Evolutionary conservation across 2,329 filamentous ascomycete genomes (phyloP).

Genomic region (Apiospora sp.): DNA sequence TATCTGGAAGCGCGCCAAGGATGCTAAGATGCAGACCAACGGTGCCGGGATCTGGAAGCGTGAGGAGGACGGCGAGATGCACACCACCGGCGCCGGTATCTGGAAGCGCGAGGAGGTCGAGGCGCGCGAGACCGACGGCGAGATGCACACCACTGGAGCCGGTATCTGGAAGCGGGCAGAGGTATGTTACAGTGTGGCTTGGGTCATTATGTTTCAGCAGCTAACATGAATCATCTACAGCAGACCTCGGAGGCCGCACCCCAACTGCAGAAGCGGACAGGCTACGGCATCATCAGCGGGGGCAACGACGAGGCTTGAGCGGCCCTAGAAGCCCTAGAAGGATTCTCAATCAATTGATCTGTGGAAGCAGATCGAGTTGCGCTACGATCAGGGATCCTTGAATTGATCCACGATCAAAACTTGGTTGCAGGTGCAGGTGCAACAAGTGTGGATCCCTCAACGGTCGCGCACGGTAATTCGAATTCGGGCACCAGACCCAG

Average conservation of each 20-base stretch:
- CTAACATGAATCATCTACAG: not conserved
- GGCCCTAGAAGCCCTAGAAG: not conserved
- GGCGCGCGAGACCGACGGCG: not conserved
- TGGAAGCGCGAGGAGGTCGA: not conserved
- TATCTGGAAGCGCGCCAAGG: no score
- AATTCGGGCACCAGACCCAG: no score
- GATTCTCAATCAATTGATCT: not conserved
- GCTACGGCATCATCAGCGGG: constrained; percentile 25
- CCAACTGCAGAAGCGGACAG: constrained; percentile 9
- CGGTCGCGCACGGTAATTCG: not conserved
- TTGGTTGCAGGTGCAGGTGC: constrained; percentile 19
- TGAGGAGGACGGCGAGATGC: not conserved
- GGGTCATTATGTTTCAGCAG: not conserved
- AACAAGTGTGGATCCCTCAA: not conserved
- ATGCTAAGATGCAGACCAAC: no score
- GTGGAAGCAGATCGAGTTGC: constrained; percentile 9
- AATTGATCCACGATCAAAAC: not conserved
- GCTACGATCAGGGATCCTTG: not conserved
- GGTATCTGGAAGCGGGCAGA: constrained; percentile 4
- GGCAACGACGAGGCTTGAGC: constrained; percentile 25
- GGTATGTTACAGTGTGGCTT: not conserved
- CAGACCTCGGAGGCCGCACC: not conserved
- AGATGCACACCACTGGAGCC: not conserved
- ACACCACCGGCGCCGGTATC: not conserved
- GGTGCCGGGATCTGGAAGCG: no score